phyloP scores from a whole-genome alignment of 73 alveolate species.

The Stentor roeselii region DNA sequence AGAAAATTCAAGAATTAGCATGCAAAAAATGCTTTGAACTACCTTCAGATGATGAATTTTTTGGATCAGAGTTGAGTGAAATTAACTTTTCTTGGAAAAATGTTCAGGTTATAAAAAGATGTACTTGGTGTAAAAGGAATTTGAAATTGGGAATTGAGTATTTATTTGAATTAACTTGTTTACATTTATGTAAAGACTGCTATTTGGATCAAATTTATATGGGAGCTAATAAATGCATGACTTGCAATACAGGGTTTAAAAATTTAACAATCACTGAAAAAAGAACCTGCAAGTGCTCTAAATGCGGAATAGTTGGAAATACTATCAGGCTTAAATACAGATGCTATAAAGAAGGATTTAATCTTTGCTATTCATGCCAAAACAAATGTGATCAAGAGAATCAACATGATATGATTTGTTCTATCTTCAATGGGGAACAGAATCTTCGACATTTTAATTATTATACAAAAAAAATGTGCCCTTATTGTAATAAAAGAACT shows the following conservation, averaged over 20 bases:
- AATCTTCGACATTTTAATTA: no score
- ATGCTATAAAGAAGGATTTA: not conserved
- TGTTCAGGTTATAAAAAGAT: no score
- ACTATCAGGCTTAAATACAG: not conserved
- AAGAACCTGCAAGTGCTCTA: not conserved
- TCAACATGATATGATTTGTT: not conserved
- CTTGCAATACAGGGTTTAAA: not conserved
- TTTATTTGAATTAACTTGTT: not conserved
- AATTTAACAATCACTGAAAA: no score
- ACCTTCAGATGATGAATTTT: not conserved
- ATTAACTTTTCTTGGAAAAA: no score
- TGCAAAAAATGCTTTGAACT: not conserved
- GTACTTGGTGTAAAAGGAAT: not conserved
- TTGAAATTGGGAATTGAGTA: not conserved
- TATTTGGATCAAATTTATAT: not conserved
- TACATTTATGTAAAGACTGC: not conserved
- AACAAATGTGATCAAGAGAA: not conserved
- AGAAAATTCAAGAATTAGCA: not conserved
- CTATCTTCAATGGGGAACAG: not conserved
- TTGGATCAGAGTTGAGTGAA: no score
- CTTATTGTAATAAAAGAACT: not conserved
- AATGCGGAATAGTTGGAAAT: not conserved
- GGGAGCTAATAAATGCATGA: not conserved
- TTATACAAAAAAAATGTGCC: not conserved
- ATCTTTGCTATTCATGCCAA: not conserved